Base-by-base conservation (phyloP, 148 eudicot species). In the Heliosperma pusillum region DNA sequence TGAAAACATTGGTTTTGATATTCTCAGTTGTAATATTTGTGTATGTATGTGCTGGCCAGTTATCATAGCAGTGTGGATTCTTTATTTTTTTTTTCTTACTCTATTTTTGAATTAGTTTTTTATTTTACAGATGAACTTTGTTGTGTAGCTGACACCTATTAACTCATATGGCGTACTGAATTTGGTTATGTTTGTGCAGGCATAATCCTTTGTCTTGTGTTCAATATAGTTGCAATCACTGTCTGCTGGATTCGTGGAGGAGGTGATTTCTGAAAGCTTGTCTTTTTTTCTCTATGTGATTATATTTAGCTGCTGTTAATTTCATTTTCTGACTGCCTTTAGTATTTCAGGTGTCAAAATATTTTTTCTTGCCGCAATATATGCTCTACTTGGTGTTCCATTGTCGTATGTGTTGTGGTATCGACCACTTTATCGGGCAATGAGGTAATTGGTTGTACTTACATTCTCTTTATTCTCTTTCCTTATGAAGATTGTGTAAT, bases 371-470 rank as follows among this genome's bases (percentile, higher is more conserved):
- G 91, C 99, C 26, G 70, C 78, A 45, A 95, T 95, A 79, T 95
- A 95, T 80, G 92, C 92, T 76, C 73, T 95, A 68, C 82, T 88
- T 55, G 99, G 99, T 61, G 77, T 82, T 73, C 99, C 99, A 29
- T 81, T 92, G 58, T 90, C 97, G 9, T 95, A 95, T 78, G 81
- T 92, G 70, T 70, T 92, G 72, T 95, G 99, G 99, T 95, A 95
- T 78, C 83, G 97, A 76, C 99, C 99, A 77, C 92, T 95, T 66
- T 95, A 95, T 80, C 89, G 89, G 79, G 99, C 97, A 78, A 90
- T 95, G 97, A 95, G 99, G 99, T 95, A 90, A 36, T 50, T 61
- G 30, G 11, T 60, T 62, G 55, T 50, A 50, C 55, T 50, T 50
- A 42, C 56, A 57, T 73, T 26, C 12, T 27, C 69, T 40, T 20